Evolutionary conservation across 306 rosid species (phyloP), one percentile per base, ranked within the genome.

Genomic region (Mucuna pruriens): DNA sequence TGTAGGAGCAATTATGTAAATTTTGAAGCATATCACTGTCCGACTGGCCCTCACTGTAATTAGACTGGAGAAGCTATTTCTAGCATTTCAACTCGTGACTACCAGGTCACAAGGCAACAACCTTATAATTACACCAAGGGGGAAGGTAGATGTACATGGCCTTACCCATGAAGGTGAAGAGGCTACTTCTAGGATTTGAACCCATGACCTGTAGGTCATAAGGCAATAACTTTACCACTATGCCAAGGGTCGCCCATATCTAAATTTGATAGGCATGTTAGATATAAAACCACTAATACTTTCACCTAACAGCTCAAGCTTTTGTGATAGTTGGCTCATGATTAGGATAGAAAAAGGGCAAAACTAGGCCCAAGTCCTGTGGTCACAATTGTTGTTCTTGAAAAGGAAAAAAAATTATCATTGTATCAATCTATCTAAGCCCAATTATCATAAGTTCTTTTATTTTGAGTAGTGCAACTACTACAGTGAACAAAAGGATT

Each of bases 361-460:
- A 29, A 29, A 29, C 3, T 29, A 29, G 31, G 31, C 31, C 31
- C 51, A 3, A 45, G 51, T 22, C 62, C 12, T 52, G 72, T 17
- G 49, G 17, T 66, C 23, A 38, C 29, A 65, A 38, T 3, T 17
- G 13, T 6, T 66, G 12, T 19, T 39, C 16, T 52, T 6, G 12
- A 52, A 2, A 23, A 19, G 52, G 16, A 10, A 12, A 49, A 7
- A 76, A 26, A 39, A 29, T 34, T 36, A 5, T 58, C 3, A 39
- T 66, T n/a, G 22, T 39, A 9, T 36, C 29, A 58, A 77, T 4
- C 39, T 44, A 61, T 22, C 61, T 63, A 39, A 58, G 26, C 7
- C 48, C 69, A 55, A 74, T 22, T 57, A 13, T 19, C 19, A 61
- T 45, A 40, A 51, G 10, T 78, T 78, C 75, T 49, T 25, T 42